Conservation (phyloP, 805 yeast genomes). For the Pichia thaimueangensis region DNA sequence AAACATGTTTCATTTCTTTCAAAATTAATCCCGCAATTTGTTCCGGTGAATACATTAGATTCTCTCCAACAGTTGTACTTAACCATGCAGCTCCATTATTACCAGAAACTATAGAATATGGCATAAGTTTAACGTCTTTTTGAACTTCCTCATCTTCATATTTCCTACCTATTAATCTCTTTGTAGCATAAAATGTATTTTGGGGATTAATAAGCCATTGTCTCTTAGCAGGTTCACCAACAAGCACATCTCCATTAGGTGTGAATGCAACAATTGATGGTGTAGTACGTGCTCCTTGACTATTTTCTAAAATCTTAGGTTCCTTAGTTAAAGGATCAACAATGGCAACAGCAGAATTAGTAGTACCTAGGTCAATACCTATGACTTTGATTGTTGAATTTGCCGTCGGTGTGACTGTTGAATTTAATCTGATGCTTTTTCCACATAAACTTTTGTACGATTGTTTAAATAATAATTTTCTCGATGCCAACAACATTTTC, state of each 20-base stretch:
- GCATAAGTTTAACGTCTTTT: conserved; percentile 80
- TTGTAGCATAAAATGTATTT: conserved; percentile 91
- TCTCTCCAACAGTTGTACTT: conserved; percentile 58
- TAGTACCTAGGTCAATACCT: conserved; percentile 84
- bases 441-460: no score
- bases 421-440: background rate
- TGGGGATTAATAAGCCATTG: conserved; percentile 93
- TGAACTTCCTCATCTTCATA: conserved; percentile 86
- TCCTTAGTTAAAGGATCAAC: conserved; percentile 58
- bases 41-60: conserved; percentile 85
- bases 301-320: conserved; percentile 74
- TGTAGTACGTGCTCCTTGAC: conserved; percentile 74
- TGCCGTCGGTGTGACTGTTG: no score
- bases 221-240: conserved; percentile 93
- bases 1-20: conserved; percentile 93
- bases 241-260: conserved; percentile 77
- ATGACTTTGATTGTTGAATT: conserved; percentile 44
- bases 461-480: background rate
- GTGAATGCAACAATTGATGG: conserved; percentile 96
- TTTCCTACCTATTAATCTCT: conserved; percentile 91
- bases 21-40: conserved; percentile 91
- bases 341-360: conserved; percentile 84
- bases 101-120: conserved; percentile 76
- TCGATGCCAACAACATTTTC: background rate
- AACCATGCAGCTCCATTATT: conserved; percentile 97